Evolutionary conservation across 1,284 basidiomycete species (phyloP).

Genomic region (Inonotus obliquus): DNA sequence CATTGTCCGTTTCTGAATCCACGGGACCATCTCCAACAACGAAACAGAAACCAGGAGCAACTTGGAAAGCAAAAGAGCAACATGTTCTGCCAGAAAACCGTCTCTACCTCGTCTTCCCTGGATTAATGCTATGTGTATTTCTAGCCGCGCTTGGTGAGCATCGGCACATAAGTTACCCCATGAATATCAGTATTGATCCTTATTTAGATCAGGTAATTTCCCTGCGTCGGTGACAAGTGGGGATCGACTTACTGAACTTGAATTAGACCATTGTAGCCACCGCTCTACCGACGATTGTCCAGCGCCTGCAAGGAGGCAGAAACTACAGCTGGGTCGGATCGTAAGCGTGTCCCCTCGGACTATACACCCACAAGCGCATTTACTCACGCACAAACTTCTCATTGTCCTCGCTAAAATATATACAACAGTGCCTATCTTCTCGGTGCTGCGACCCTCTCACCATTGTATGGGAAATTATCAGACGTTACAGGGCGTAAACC

Average conservation of each 20-base stretch:
- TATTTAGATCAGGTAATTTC: neutral
- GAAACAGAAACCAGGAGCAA: conserved; percentile 28
- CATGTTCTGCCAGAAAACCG: conserved; percentile 39
- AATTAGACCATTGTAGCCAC: conserved; percentile 71
- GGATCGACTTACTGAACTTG: neutral
- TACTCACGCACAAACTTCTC: neutral
- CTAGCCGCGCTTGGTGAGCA: conserved; percentile 35
- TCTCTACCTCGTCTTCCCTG: conserved; percentile 36
- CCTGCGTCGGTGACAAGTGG: neutral
- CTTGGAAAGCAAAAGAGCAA: conserved; percentile 35
- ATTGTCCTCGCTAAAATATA: neutral
- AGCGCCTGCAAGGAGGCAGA: conserved; percentile 60
- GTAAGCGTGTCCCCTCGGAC: conserved; percentile 32
- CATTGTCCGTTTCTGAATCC: neutral
- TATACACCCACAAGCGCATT: neutral
- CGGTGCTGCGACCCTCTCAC: conserved; percentile 60
- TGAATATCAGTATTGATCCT: neutral
- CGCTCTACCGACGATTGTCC: conserved; percentile 76
- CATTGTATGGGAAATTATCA: conserved; percentile 74
- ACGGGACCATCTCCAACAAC: neutral
- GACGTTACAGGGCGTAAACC: conserved; percentile 71
- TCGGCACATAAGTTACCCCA: neutral
- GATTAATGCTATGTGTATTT: conserved; percentile 40
- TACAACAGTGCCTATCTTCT: conserved; percentile 65
- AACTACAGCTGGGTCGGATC: conserved; percentile 76